Conservation (phyloP, 2,329 filamentous ascomycete genomes). For the Claviceps sp. region DNA sequence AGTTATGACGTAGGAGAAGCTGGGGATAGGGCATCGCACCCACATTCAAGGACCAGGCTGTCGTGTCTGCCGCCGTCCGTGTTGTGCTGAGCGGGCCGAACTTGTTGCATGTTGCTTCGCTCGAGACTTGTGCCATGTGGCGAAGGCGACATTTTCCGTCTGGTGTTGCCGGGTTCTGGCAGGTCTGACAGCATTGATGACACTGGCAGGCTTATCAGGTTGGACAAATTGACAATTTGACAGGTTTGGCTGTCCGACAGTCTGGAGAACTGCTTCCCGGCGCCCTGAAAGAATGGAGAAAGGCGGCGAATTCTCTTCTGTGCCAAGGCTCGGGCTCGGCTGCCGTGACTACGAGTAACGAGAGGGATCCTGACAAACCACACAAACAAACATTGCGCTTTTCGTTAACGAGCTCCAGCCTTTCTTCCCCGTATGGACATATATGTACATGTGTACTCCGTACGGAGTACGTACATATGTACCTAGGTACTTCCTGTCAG, state of each 20-base stretch:
- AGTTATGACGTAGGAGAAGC: conserved; percentile 7
- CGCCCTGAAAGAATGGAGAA: neutral
- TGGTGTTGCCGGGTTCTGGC: neutral
- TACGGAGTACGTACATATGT: too few species aligned
- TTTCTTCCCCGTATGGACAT: too few species aligned
- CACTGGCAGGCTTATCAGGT: too few species aligned
- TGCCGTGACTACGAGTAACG: neutral
- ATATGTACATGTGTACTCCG: too few species aligned
- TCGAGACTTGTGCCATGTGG: neutral
- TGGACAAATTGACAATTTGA: too few species aligned
- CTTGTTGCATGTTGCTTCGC: neutral
- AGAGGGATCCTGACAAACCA: neutral
- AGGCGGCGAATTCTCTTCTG: neutral
- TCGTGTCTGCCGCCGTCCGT: neutral
- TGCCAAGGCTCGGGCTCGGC: neutral
- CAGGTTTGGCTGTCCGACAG: too few species aligned
- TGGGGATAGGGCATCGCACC: neutral
- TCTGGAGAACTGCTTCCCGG: too few species aligned
- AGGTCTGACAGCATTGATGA: too few species aligned
- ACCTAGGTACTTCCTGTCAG: too few species aligned
- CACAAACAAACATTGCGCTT: neutral
- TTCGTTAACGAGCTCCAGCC: too few species aligned
- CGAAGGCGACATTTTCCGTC: neutral
- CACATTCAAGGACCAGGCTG: neutral
- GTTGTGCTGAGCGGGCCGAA: neutral